Evolutionary conservation across 139 green algal genomes (phyloP), one percentile per base, ranked within the genome.

Genomic region (Closterium sp.): DNA sequence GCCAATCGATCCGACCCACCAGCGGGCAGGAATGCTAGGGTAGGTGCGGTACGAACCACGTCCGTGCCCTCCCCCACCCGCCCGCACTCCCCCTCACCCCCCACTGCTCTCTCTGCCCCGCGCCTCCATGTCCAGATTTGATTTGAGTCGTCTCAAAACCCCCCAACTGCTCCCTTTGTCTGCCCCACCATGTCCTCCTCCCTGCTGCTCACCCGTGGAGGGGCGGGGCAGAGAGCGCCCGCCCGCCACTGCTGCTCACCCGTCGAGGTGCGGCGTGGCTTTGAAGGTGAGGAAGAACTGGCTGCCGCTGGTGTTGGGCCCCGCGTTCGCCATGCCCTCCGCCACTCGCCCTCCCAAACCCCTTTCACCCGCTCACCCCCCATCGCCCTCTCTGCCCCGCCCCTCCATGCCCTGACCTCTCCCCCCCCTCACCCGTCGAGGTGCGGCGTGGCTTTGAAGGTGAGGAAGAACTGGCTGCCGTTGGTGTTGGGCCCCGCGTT

Each of bases 401-500:
- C 19, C 38, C 36, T 55, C 36, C 6, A 12, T 55, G 4, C 36
- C 43, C 43, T 16, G 12, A 12, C 4, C 43, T 2, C 43, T 25
- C 43, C 43, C 43, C 43, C 43, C 23, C 23, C 38, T 10, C 38
- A 93, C 91, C 90, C 92, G 36, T 96, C 94, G 34, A 96, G 86
- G 86, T 94, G 93, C 34, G 94, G 94, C 4, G 94, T 96, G 34
- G 89, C 25, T 3, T 89, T 95, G 88, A 95, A 91, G 12, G 93
- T 95, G 94, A 95, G 94, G 90, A 95, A 95, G 88, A 95, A 95
- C 86, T 95, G 94, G 34, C 30, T 91, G 23, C 96, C 96, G 91
- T 97, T 97, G 66, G 96, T 97, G 84, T 95, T 95, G 21, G 94
- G 94, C 0, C 94, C 94, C 30, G 91, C 88, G 88, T 96, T 96